Evolutionary conservation across 441 rosid species (phyloP), one percentile per base, ranked within the genome.

Genomic region (Bruguiera hainesii): DNA sequence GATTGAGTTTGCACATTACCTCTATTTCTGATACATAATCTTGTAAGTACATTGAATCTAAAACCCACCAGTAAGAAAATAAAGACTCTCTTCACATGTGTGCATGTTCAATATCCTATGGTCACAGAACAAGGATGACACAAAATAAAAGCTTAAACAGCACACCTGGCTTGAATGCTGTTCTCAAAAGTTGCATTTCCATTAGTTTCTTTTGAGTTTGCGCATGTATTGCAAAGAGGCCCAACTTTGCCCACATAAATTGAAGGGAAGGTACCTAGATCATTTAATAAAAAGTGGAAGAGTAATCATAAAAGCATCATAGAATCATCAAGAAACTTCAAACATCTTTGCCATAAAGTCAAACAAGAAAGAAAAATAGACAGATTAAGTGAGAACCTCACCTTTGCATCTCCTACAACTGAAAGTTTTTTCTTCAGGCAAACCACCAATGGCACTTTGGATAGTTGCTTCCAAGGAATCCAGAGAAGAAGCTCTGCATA

Each of bases 351-450:
- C 29, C 19, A 58, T 33, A 16, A 60, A 68, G 70, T 63, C 70
- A 55, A 64, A 52, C 46, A 39, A 42, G 1, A 42, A 3, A 42
- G 9, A 42, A 56, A 50, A 63, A 59, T 23, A n/a, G 53, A 31
- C 66, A 63, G 25, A 60, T 64, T 5, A 59, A 66, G 66, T 64
- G 28, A 35, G 58, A n/a, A 21, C 3, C 72, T 66, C 73, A 84
- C 99, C 92, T 84, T 90, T 89, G 89, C 99, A 95, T 82, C 84
- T 82, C 80, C 85, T 84, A 84, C 98, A 95, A 64, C 90, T 81
- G 78, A 87, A 95, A 63, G 75, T 71, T 80, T 83, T 92, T 76
- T 87, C 90, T 75, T 74, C 83, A 60, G 93, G 91, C 62, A 60
- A 74, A 70, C 85, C 83, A 81, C 84, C 75, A 76, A 95, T 77